These are phyloP conservation scores for Fusarium mundagurra DNA, from an alignment of 2,329 filamentous ascomycete species.

Conservation along the genomic window DNA sequence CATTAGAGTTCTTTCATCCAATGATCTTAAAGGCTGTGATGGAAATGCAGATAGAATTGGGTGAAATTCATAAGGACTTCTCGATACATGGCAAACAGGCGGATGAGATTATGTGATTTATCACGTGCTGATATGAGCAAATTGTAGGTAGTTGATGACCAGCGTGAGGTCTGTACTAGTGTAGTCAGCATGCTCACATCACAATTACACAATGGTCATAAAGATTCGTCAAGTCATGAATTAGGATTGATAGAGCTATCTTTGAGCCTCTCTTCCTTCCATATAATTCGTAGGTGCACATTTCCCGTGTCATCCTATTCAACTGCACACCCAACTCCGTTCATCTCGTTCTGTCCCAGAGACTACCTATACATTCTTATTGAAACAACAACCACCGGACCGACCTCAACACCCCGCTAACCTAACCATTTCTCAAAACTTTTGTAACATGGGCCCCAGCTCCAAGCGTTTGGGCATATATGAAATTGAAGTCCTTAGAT, in stretches of 20 bases:
- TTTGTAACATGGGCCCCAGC: slow-evolving; percentile 14
- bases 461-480: neutral
- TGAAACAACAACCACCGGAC: slow-evolving; percentile 15
- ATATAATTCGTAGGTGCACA: slow-evolving; percentile 8
- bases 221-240: slow-evolving; percentile 6
- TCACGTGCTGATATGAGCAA: neutral
- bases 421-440: slow-evolving; percentile 14
- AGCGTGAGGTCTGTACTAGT: neutral
- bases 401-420: slow-evolving; percentile 14
- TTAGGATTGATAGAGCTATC: slow-evolving; percentile 20
- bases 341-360: neutral
- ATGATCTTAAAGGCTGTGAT: neutral
- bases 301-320: slow-evolving; percentile 1
- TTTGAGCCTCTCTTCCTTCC: slow-evolving; percentile 10
- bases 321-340: slow-evolving; percentile 25
- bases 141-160: neutral
- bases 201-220: neutral
- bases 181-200: neutral
- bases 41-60: neutral
- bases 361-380: slow-evolving; percentile 2
- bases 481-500: slow-evolving; percentile 9
- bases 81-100: neutral
- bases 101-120: neutral
- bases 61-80: neutral
- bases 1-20: neutral